These are phyloP conservation scores for Acanthamoeba sp. DNA, from an alignment of 208 protist species.

Conservation along the genomic window DNA sequence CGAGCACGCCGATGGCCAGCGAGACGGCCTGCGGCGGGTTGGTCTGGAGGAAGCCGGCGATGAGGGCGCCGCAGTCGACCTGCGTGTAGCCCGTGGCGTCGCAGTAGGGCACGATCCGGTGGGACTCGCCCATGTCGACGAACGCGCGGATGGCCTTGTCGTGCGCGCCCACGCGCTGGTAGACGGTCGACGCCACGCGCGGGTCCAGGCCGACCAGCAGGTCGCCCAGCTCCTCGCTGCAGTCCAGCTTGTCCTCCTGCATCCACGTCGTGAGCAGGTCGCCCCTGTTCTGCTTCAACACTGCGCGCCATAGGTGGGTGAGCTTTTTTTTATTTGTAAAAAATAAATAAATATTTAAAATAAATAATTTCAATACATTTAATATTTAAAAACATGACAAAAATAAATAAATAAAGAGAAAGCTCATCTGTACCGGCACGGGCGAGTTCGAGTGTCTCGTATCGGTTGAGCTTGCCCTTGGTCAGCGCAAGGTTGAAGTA, in stretches of 20 bases:
- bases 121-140: constrained; percentile 95
- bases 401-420: too few species aligned
- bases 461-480: constrained; percentile 95
- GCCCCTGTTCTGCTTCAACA: constrained; percentile 90
- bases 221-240: constrained; percentile 98
- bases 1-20: constrained; percentile 32
- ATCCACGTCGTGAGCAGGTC: constrained; percentile 97
- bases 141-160: constrained; percentile 88
- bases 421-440: constrained; percentile 90
- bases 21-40: constrained; percentile 88
- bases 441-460: constrained; percentile 99
- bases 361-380: too few species aligned
- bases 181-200: constrained; percentile 98
- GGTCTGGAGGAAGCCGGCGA: constrained; percentile 93
- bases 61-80: constrained; percentile 93
- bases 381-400: not conserved
- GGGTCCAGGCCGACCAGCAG: constrained; percentile 92
- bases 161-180: constrained; percentile 81
- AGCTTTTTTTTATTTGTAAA: too few species aligned
- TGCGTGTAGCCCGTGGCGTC: constrained; percentile 96
- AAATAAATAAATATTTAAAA: not conserved
- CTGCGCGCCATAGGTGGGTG: constrained; percentile 50
- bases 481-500: constrained; percentile 99
- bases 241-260: constrained; percentile 97
- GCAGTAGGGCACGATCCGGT: constrained; percentile 98